Evolutionary conservation across 306 rosid genomes (phyloP).

Genomic region (Lathyrus tuberosus): DNA sequence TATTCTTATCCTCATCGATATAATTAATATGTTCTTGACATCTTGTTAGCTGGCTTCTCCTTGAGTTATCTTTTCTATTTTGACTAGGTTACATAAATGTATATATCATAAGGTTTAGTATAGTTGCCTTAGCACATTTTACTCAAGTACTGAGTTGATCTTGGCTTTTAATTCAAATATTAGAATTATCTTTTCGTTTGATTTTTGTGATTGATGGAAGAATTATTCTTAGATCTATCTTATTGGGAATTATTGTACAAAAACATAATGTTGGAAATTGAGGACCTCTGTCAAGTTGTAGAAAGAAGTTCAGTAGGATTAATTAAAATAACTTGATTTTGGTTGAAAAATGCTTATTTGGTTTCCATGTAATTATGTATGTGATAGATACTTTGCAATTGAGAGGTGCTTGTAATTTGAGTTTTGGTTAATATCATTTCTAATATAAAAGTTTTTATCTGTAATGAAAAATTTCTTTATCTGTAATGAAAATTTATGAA

Average conservation of each 20-base stretch:
- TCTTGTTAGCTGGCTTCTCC: neutral
- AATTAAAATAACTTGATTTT: slow-evolving; percentile 26
- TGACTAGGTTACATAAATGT: neutral
- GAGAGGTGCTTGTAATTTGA: too few relatives aligned
- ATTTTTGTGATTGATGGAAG: slow-evolving; percentile 4
- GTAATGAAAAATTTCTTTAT: neutral
- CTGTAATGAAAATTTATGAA: neutral
- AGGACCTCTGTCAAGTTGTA: slow-evolving; percentile 5
- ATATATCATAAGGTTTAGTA: slow-evolving; percentile 19
- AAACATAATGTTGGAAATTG: slow-evolving; percentile 7
- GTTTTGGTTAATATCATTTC: slow-evolving; percentile 16
- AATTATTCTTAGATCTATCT: slow-evolving; percentile 9
- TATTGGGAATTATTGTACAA: slow-evolving; percentile 16
- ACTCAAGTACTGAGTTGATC: neutral
- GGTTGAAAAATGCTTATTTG: neutral
- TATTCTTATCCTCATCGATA: neutral
- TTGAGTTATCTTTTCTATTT: neutral
- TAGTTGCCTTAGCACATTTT: slow-evolving; percentile 6
- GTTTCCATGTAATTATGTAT: slow-evolving; percentile 21
- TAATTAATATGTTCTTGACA: neutral
- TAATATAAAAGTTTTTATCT: neutral
- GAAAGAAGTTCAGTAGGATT: slow-evolving; percentile 3
- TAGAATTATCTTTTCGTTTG: slow-evolving; percentile 7
- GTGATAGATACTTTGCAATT: neutral
- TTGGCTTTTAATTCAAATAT: slow-evolving; percentile 20